These are phyloP conservation scores for Pleurotus citrinopileatus DNA, from an alignment of 768 basidiomycete genomes.

Conservation along the genomic window DNA sequence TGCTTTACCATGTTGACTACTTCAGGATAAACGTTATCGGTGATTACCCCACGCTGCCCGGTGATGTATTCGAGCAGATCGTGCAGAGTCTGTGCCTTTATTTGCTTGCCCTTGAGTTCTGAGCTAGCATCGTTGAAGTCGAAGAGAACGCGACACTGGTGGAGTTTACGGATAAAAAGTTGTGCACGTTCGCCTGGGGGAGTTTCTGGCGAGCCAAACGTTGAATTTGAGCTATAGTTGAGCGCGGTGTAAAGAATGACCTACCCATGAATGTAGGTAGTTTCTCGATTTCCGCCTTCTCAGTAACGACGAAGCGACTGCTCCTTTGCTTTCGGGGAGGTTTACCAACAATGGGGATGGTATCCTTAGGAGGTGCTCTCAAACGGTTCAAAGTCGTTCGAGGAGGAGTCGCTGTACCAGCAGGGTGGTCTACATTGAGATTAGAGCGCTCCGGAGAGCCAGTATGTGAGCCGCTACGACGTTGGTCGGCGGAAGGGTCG, in stretches of 20 bases:
- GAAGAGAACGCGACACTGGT: constrained; percentile 95
- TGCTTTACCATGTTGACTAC: constrained; percentile 91
- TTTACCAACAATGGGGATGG: constrained; percentile 94
- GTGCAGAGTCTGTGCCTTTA: constrained; percentile 96
- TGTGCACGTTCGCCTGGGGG: constrained; percentile 83
- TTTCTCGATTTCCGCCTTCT: constrained; percentile 94
- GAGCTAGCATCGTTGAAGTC: constrained; percentile 98
- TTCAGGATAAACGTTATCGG: constrained; percentile 97
- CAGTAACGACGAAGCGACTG: constrained; percentile 93
- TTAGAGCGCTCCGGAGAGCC: constrained; percentile 48
- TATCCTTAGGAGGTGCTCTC: constrained; percentile 87
- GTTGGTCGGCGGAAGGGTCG: constrained; percentile 52
- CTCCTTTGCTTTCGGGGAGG: constrained; percentile 97
- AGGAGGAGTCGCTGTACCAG: constrained; percentile 58
- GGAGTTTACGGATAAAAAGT: constrained; percentile 91
- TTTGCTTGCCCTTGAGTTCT: constrained; percentile 96
- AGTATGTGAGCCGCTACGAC: constrained; percentile 36
- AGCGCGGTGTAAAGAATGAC: constrained; percentile 22
- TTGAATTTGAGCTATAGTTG: constrained; percentile 10
- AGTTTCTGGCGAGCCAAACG: constrained; percentile 59
- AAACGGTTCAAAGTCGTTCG: constrained; percentile 70
- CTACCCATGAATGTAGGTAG: constrained; percentile 86
- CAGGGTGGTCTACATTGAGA: constrained; percentile 41
- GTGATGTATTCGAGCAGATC: constrained; percentile 99
- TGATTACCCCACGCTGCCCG: constrained; percentile 92